Base-by-base conservation (phyloP, 768 basidiomycete genomes). In the Strobilomyces echinocephalus region DNA sequence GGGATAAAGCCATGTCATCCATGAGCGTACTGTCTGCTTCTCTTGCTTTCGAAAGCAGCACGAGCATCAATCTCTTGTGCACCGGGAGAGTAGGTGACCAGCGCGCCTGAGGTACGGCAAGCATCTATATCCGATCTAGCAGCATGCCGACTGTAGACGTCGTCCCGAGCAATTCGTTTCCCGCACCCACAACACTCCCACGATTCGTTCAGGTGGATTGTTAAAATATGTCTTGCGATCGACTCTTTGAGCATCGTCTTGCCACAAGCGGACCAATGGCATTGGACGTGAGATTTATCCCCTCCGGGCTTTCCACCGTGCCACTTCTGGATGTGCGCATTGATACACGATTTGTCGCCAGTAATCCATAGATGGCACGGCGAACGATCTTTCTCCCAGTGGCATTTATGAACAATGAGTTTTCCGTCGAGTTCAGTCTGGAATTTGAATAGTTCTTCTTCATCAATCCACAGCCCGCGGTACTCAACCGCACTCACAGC, bases 221-320 rank as follows among this genome's bases (percentile, higher is more conserved):
- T 39, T 0, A 60, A 41, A 0, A 67, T 26, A 7, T 67, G 63
- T 2, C 66, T 49, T 2, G 43, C 24, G 4, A 66, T 44, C 18
- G 61, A 66, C 30, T 66, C 67, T 39, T 66, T 68, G 7, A 51
- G 18, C 61, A 68, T 68, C 1, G 4, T 38, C 42, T 49, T 46
- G 1, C 34, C 41, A n/a, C 64, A 68, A n/a, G 15, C 24, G 0
- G 49, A 39, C 62, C 62, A 63, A 16, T 24, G 34, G 35, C 62
- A 64, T 1, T 38, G 8, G 8, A 11, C 28, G 20, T 24, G 12
- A 6, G 12, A 3, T 20, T 61, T 64, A 26, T 61, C 60, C 6
- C 48, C 48, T 2, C 54, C 52, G 3, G 42, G 36, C 33, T 46
- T 31, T 2, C 48, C 52, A 39, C 57, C 46, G 2, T 66, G 60